Base-by-base conservation (phyloP, 306 rosid genomes). In the Prinsepia uniflora region DNA sequence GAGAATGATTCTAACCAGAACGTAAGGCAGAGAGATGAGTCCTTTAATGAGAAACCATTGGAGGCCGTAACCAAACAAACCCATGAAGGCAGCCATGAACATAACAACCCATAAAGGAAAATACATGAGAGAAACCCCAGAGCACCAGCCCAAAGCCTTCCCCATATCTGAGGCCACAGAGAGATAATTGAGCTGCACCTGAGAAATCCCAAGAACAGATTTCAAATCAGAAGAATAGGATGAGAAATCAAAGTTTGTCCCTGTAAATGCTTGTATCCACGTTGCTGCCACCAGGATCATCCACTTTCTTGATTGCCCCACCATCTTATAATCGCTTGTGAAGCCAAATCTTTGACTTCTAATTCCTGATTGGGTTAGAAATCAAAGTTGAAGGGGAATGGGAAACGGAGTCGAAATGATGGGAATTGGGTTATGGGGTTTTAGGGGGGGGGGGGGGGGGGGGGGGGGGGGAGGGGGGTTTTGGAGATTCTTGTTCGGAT, bases 161-260 rank as follows among this genome's bases (percentile, higher is more conserved):
- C 92, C 96, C 86, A 90, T 68, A 52, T 90, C 92, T 0, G 96
- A 90, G 1, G 96, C 92, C 13, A 90, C 87, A 4, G 96, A 82
- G 0, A 90, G 85, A 36, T 67, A 90, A 74, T 85, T 87, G 15
- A 90, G 78, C 80, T 90, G 88, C 60, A 90, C 83, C 79, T 90
- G 93, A 6, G 91, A 75, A 6, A 87, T 82, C 12, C 82, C 76
- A 20, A 90, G 86, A 12, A 84, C 89, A 8, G 85, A 75, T 75
- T 90, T 87, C n/a, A 90, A 53, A 4, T 85, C 79, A 2, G 90
- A 80, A 0, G 93, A 90, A 62, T 90, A 87, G 0, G 90, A 82
- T 24, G 96, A 84, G 85, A 90, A 87, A 42, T 90, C 96, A 66
- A 90, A 82, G 81, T 90, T 87, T 9, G 96, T 90, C 7, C 96